Percentiles rank a stretch among this genome's conserved stretches.
Evolutionary conservation across 2,329 filamentous ascomycete species (phyloP).

Genomic region (Trichophyton benhamiae): DNA sequence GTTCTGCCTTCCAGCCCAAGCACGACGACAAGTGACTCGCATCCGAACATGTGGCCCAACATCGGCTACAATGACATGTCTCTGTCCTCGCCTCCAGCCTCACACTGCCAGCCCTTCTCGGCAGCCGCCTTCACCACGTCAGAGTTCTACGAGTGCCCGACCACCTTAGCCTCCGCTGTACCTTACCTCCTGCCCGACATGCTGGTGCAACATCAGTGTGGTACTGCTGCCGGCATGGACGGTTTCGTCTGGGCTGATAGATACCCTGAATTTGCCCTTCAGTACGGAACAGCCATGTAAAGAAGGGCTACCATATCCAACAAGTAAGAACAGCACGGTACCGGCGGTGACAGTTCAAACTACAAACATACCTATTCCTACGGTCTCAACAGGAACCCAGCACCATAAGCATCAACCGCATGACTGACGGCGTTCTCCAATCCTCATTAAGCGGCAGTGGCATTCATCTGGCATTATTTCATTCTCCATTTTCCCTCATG

Average conservation of each 20-base stretch:
- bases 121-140: slow-evolving; percentile 49
- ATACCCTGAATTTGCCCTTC: slow-evolving; percentile 66
- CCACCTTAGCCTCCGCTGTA: slow-evolving; percentile 52
- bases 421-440: slow-evolving; percentile 42
- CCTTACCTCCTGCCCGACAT: slow-evolving; percentile 74
- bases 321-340: slow-evolving; percentile 18
- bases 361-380: background rate
- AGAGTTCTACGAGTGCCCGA: slow-evolving; percentile 67
- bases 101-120: slow-evolving; percentile 66
- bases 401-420: slow-evolving; percentile 32
- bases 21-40: slow-evolving; percentile 55
- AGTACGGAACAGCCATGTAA: slow-evolving; percentile 69
- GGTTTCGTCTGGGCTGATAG: slow-evolving; percentile 70
- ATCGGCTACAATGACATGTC: slow-evolving; percentile 56
- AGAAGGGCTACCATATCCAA: slow-evolving; percentile 21
- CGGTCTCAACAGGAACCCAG: background rate
- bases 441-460: slow-evolving; percentile 32
- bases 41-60: slow-evolving; percentile 63
- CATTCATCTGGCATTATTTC: slow-evolving; percentile 24
- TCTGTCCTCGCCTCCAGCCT: slow-evolving; percentile 64
- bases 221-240: slow-evolving; percentile 61
- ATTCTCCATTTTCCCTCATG: slow-evolving; percentile 27
- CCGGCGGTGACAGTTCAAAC: slow-evolving; percentile 12
- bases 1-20: slow-evolving; percentile 81
- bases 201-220: slow-evolving; percentile 69